Base-by-base conservation (phyloP, 441 rosid species). In the Eutrema salsugineum region DNA sequence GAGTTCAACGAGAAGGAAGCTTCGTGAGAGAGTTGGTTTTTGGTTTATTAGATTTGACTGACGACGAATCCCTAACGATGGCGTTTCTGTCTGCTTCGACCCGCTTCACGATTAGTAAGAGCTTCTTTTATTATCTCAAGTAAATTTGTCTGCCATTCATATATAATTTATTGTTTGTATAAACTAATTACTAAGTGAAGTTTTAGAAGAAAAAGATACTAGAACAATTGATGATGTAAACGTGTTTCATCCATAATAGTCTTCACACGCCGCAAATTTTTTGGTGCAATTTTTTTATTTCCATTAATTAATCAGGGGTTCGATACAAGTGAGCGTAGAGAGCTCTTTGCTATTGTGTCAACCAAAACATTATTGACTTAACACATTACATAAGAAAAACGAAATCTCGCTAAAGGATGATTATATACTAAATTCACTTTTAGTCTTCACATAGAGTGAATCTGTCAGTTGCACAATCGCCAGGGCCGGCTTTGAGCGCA, bases 1-100 rank as follows among this genome's bases (percentile, higher is more conserved):
- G 30, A 57, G 66, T 57, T 62, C 19, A 75, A 46, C 32, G 39
- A 54, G 54, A 55, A 68, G 65, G 79, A 75, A 68, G 70, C 58
- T 75, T 75, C 78, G 35, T 40, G 53, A 32, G 48, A 48, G 33
- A 50, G 49, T 4, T 24, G 27, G 27, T 6, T 66, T 6, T 66
- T 50, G 28, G 33, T 62, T 44, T 44, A 63, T 63, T 47, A 48
- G 39, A 73, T 59, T 30, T 57, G 35, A 43, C 50, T n/a, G 17
- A 43, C 50, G 12, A 51, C 33, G 63, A 63, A 35, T 44, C 64
- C 70, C 17, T 4, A 30, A 60, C 62, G 40, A 32, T n/a, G 3
- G n/a, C 11, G 53, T 36, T 48, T 59, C 59, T 22, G 63, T 49
- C 27, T 66, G 71, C 72, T 40, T 66, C 58, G 77, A 66, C 67